Conservation (phyloP, 2,329 filamentous ascomycete species). For the Meredithiella fracta region DNA sequence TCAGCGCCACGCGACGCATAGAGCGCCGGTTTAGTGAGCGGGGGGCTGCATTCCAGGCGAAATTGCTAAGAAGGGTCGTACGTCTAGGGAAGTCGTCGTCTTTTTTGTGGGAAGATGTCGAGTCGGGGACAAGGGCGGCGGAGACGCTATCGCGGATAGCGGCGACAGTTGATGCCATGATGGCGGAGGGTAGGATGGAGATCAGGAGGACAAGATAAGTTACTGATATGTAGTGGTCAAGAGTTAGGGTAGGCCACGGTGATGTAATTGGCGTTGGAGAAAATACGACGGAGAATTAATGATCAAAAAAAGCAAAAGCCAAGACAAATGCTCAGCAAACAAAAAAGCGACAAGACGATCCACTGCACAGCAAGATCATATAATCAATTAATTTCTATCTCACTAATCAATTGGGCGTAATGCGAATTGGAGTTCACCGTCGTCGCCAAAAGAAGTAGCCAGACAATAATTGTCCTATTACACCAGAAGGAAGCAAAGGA, state of each 20-base stretch:
- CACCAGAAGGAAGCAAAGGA: too few relatives aligned
- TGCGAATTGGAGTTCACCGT: not conserved
- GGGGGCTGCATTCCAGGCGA: conserved; percentile 22
- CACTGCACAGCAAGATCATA: not conserved
- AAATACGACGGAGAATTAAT: too few relatives aligned
- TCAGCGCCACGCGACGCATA: conserved; percentile 35
- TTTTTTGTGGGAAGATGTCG: conserved; percentile 36
- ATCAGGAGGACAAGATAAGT: not conserved
- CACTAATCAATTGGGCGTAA: not conserved
- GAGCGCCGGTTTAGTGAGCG: conserved; percentile 30
- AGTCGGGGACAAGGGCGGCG: conserved; percentile 24
- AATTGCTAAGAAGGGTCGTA: conserved; percentile 15
- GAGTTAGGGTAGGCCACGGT: too few relatives aligned
- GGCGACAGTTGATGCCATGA: conserved; percentile 5
- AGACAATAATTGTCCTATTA: not conserved
- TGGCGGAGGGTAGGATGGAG: not conserved
- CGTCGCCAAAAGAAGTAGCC: not conserved
- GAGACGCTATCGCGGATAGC: conserved; percentile 14
- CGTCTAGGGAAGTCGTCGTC: conserved; percentile 35
- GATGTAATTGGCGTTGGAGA: too few relatives aligned
- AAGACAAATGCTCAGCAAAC: not conserved
- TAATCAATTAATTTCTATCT: not conserved
- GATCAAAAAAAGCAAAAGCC: not conserved
- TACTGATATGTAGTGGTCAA: not conserved
- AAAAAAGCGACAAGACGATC: not conserved